Evolutionary conservation across 73 alveolate species (phyloP).

Genomic region (Tetrahymena malaccensis): DNA sequence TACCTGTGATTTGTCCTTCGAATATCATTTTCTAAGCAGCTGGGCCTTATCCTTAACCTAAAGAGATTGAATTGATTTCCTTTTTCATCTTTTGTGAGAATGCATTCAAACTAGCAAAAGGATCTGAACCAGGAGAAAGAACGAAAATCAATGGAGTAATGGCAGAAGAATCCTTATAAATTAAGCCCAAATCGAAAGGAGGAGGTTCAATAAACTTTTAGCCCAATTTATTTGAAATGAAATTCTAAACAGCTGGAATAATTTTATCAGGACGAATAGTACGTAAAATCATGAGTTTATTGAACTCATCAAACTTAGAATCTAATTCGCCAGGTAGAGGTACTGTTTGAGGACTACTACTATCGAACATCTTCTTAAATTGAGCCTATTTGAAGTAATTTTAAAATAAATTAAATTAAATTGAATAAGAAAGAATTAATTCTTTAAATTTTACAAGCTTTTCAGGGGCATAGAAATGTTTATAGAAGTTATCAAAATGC

Average conservation of each 20-base stretch:
- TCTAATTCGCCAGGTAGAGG: slow-evolving; percentile 76
- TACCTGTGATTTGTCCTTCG: slow-evolving; percentile 94
- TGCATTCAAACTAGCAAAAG: slow-evolving; percentile 83
- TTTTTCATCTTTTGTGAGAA: slow-evolving; percentile 86
- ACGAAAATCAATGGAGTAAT: slow-evolving; percentile 97
- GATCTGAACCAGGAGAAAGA: slow-evolving; percentile 99
- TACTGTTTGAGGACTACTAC: slow-evolving; percentile 81
- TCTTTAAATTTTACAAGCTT: slow-evolving; percentile 65
- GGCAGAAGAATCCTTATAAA: slow-evolving; percentile 87
- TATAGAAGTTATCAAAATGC: slow-evolving; percentile 33
- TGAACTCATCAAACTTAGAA: slow-evolving; percentile 64
- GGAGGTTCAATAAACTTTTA: slow-evolving; percentile 94
- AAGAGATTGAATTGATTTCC: slow-evolving; percentile 79
- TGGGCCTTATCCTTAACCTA: slow-evolving; percentile 97
- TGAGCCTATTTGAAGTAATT: slow-evolving; percentile 61
- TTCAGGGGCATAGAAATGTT: slow-evolving; percentile 42
- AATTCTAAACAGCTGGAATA: slow-evolving; percentile 84
- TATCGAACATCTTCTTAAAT: slow-evolving; percentile 80
- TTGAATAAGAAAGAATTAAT: too few relatives aligned
- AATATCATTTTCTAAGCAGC: slow-evolving; percentile 91
- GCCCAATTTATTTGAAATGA: slow-evolving; percentile 81
- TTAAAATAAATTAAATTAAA: slow-evolving; percentile 36
- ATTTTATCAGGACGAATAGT: slow-evolving; percentile 95
- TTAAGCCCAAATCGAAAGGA: slow-evolving; percentile 91
- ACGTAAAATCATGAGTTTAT: slow-evolving; percentile 75